These are phyloP conservation scores for Colletotrichum limetticola DNA, from an alignment of 2,329 filamentous ascomycete genomes.

Conservation along the genomic window DNA sequence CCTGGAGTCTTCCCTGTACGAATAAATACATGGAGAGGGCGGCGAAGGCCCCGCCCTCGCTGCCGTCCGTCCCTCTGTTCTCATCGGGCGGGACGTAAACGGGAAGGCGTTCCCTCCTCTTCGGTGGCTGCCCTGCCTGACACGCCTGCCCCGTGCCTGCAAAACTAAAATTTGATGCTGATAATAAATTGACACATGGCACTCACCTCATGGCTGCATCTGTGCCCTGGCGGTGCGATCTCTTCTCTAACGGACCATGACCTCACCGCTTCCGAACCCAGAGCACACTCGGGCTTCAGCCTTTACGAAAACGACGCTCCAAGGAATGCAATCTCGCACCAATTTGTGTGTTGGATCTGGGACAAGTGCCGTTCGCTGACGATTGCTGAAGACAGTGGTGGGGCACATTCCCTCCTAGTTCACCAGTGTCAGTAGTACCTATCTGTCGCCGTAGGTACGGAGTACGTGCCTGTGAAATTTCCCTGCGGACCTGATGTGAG, in stretches of 20 bases:
- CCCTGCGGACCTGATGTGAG: background rate
- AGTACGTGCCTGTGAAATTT: background rate
- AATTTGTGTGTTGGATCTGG: conserved; percentile 19
- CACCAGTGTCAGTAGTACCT: no score
- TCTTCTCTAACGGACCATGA: background rate
- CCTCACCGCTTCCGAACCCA: background rate
- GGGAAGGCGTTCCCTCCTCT: background rate
- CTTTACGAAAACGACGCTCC: conserved; percentile 1
- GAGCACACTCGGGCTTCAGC: background rate
- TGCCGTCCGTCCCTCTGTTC: background rate
- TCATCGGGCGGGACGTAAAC: background rate
- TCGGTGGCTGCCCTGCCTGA: background rate
- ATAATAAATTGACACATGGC: conserved; percentile 9
- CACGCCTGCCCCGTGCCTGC: background rate
- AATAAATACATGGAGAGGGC: no score
- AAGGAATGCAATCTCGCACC: conserved; percentile 5
- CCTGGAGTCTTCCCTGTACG: no score
- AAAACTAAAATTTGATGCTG: background rate
- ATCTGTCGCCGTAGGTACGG: no score
- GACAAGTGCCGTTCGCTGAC: conserved; percentile 20
- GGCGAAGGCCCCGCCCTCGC: background rate
- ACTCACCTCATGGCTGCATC: background rate
- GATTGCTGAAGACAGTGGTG: conserved; percentile 26
- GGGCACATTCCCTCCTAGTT: background rate
- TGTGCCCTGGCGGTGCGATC: background rate